Evolutionary conservation across 768 basidiomycete genomes (phyloP).

Genomic region (Boletus bicolor): DNA sequence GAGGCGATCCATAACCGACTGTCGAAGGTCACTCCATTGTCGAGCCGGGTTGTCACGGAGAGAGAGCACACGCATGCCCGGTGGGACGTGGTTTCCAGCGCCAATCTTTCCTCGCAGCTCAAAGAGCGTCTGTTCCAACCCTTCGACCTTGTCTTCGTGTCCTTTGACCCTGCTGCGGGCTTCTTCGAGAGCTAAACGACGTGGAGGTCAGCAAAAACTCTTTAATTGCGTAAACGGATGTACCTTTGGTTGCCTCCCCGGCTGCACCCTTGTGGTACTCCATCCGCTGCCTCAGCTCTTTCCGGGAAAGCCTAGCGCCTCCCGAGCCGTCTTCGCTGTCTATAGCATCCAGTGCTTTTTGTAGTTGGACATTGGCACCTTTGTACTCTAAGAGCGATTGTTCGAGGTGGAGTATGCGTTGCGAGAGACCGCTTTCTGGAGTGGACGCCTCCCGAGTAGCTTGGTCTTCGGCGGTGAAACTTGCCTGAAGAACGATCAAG

Average conservation of each 20-base stretch:
- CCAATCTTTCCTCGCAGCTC: constrained; percentile 76
- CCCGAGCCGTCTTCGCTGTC: constrained; percentile 32
- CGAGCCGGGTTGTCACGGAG: constrained; percentile 80
- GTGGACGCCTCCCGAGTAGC: constrained; percentile 31
- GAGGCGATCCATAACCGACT: constrained; percentile 71
- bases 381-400: constrained; percentile 55
- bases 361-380: constrained; percentile 41
- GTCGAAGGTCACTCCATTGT: constrained; percentile 73
- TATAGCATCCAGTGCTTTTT: constrained; percentile 46
- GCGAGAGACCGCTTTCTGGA: constrained; percentile 33
- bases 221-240: background rate
- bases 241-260: constrained; percentile 42
- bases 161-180: constrained; percentile 34
- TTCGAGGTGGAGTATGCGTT: constrained; percentile 55
- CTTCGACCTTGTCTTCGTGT: constrained; percentile 55
- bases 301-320: constrained; percentile 25
- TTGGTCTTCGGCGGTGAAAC: constrained; percentile 58
- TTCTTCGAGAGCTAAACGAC: constrained; percentile 42
- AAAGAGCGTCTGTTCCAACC: constrained; percentile 75
- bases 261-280: constrained; percentile 37
- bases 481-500: constrained; percentile 42
- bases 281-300: constrained; percentile 41
- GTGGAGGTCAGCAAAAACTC: background rate
- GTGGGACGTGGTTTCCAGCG: constrained; percentile 71
- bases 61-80: constrained; percentile 63